phyloP scores from a whole-genome alignment of 2,329 filamentous ascomycete species.

The Neofusicoccum laricinum region DNA sequence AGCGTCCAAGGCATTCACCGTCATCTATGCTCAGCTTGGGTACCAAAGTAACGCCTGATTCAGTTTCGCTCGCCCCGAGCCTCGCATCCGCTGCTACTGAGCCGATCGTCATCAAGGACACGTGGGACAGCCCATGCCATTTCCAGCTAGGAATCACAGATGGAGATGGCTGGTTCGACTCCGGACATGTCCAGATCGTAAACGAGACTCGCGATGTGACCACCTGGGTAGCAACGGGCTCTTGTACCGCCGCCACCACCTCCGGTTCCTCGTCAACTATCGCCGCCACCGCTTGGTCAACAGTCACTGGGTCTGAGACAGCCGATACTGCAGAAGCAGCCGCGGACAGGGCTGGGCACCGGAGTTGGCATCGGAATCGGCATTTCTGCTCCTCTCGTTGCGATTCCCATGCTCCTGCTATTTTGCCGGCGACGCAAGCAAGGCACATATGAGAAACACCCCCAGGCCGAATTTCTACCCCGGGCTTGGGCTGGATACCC shows the following conservation, averaged over 20 bases:
- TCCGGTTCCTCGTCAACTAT: neutral
- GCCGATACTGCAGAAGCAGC: neutral
- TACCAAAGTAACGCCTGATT: no score
- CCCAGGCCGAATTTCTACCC: neutral
- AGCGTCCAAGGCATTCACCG: neutral
- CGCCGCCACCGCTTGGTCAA: neutral
- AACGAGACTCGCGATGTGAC: neutral
- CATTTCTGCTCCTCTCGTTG: neutral
- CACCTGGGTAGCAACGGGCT: neutral
- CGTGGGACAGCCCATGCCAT: neutral
- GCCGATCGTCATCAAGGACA: neutral
- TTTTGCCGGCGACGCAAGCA: neutral
- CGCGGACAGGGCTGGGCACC: neutral
- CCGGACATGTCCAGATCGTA: neutral
- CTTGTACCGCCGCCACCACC: neutral
- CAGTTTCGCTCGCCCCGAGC: neutral
- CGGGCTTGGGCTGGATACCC: neutral
- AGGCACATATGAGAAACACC: neutral
- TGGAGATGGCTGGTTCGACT: neutral
- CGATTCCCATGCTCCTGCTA: neutral
- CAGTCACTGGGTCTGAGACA: neutral
- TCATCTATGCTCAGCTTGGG: no score
- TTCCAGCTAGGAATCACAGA: neutral
- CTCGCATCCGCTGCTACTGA: neutral
- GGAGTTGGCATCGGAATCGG: neutral